Evolutionary conservation across 805 yeast genomes (phyloP).

Genomic region (Wickerhamomyces ciferrii): DNA sequence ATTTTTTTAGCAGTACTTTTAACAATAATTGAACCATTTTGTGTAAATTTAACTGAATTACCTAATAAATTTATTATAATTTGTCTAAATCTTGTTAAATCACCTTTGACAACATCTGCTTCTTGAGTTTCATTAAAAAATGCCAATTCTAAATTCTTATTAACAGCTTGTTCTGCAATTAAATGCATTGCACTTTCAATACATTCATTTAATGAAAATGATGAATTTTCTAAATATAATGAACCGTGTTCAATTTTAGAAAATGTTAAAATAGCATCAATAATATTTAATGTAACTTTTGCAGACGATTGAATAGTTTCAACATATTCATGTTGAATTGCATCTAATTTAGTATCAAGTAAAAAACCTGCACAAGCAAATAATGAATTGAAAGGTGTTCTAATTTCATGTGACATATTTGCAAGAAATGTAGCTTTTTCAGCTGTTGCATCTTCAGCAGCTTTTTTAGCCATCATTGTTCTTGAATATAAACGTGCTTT

Average conservation of each 20-base stretch:
- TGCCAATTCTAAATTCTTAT: conserved; percentile 69
- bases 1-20: conserved; percentile 47
- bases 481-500: conserved; percentile 41
- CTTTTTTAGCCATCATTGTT: conserved; percentile 70
- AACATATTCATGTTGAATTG: conserved; percentile 83
- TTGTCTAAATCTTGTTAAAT: conserved; percentile 78
- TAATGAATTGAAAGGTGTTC: conserved; percentile 89
- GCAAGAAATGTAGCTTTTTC: conserved; percentile 86
- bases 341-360: conserved; percentile 78
- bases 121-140: conserved; percentile 76
- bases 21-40: conserved; percentile 72
- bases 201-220: conserved; percentile 76
- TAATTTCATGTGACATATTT: conserved; percentile 79
- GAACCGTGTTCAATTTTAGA: conserved; percentile 89
- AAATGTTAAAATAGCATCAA: conserved; percentile 84
- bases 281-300: conserved; percentile 77
- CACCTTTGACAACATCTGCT: conserved; percentile 80
- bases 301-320: conserved; percentile 83
- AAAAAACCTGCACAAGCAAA: conserved; percentile 90
- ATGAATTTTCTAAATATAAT: conserved; percentile 80
- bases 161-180: conserved; percentile 81
- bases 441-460: conserved; percentile 83
- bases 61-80: conserved; percentile 81
- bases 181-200: conserved; percentile 85
- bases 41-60: conserved; percentile 82